A percentile compares a stretch with the other conserved stretches of the same genome.
phyloP scores from a whole-genome alignment of 2,329 filamentous ascomycete genomes.

The Microsporum ferrugineum region DNA sequence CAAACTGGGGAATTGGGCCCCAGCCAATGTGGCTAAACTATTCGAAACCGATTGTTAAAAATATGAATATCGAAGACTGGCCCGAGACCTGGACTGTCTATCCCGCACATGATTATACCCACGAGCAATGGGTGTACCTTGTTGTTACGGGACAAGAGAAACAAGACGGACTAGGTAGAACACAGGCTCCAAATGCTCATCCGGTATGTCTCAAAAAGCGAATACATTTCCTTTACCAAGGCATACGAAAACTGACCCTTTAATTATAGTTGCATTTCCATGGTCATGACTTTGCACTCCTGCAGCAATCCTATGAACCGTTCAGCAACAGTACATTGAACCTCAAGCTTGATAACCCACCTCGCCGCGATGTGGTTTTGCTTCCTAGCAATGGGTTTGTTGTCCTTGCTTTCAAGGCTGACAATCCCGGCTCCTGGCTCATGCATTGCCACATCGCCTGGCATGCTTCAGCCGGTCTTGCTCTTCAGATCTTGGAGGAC shows the following conservation, averaged over 20 bases:
- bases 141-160: slow-evolving; percentile 9
- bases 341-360: slow-evolving; percentile 31
- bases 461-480: slow-evolving; percentile 52
- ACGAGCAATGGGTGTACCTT: slow-evolving; percentile 11
- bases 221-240: background rate
- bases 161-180: background rate
- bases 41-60: slow-evolving; percentile 11
- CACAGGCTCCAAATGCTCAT: slow-evolving; percentile 7
- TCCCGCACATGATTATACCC: slow-evolving; percentile 5
- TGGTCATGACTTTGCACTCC: slow-evolving; percentile 59
- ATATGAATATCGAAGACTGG: slow-evolving; percentile 7
- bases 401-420: slow-evolving; percentile 39
- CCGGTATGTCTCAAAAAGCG: slow-evolving; percentile 7
- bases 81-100: slow-evolving; percentile 11
- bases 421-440: slow-evolving; percentile 46
- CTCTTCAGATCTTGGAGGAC: slow-evolving; percentile 42
- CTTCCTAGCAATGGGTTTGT: slow-evolving; percentile 37
- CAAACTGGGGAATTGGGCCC: slow-evolving; percentile 8
- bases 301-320: slow-evolving; percentile 35
- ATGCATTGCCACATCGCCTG: slow-evolving; percentile 52
- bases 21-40: slow-evolving; percentile 12
- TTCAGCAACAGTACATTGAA: slow-evolving; percentile 22
- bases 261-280: slow-evolving; percentile 48
- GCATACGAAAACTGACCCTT: background rate
- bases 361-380: slow-evolving; percentile 38